These are phyloP conservation scores for Fagopyrum esculentum DNA, from an alignment of 148 eudicot genomes.

Conservation along the genomic window DNA sequence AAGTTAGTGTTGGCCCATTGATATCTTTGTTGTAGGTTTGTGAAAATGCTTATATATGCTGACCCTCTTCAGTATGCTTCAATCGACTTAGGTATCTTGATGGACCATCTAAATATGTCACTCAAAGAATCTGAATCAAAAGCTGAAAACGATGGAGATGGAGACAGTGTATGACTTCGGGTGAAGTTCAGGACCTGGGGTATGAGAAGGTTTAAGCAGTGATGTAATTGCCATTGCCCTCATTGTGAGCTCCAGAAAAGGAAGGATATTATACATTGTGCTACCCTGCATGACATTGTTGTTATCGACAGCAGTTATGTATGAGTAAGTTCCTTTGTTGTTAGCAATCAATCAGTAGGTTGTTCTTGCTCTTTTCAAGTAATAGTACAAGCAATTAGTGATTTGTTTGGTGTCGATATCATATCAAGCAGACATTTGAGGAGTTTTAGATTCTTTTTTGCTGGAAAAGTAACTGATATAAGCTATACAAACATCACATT, in stretches of 20 bases:
- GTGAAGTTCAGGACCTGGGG: too few relatives aligned
- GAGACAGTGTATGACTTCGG: background rate
- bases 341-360: background rate
- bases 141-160: background rate
- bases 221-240: background rate
- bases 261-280: background rate
- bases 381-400: too few relatives aligned
- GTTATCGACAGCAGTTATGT: background rate
- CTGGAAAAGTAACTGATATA: too few relatives aligned
- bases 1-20: background rate
- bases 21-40: background rate
- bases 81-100: background rate
- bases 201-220: background rate
- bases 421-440: too few relatives aligned
- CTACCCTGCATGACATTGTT: background rate
- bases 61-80: background rate
- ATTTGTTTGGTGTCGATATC: too few relatives aligned
- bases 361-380: too few relatives aligned
- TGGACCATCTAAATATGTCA: too few relatives aligned
- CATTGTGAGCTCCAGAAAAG: background rate
- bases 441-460: too few relatives aligned
- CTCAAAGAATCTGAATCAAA: background rate
- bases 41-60: background rate
- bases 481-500: too few relatives aligned
- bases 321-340: background rate